phyloP scores from a whole-genome alignment of 306 rosid species.

The cucumber (Cucumis sativus) region DNA sequence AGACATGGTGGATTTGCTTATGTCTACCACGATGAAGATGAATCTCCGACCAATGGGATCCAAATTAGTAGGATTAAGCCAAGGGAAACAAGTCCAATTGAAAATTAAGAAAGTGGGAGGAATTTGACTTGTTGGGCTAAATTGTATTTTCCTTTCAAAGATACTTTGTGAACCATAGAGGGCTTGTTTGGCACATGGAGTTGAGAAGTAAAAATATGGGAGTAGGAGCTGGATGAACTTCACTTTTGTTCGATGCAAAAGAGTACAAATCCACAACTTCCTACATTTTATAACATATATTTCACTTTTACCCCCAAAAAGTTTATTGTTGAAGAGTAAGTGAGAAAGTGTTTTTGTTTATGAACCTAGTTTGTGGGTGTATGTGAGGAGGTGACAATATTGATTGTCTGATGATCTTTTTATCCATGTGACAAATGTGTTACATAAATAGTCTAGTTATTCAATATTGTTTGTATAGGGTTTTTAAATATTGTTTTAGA shows the following conservation, averaged over 20 bases:
- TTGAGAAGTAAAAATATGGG: too few species aligned
- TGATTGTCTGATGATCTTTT: neutral
- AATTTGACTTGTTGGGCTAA: neutral
- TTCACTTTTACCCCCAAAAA: neutral
- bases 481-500: too few species aligned
- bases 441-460: neutral
- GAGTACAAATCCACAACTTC: too few species aligned
- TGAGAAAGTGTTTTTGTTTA: too few species aligned
- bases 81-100: neutral
- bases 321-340: neutral
- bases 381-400: neutral
- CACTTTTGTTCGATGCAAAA: too few species aligned
- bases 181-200: too few species aligned
- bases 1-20: slow-evolving; percentile 10
- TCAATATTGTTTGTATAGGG: neutral
- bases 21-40: slow-evolving; percentile 10
- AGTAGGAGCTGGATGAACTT: too few species aligned
- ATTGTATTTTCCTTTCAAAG: neutral
- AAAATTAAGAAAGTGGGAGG: neutral
- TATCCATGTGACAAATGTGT: too few species aligned
- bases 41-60: neutral
- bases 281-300: too few species aligned
- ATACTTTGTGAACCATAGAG: too few species aligned
- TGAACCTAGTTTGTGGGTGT: neutral
- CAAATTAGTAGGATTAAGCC: slow-evolving; percentile 1